Evolutionary conservation across 352 stramenopile species (phyloP).

Genomic region (Lagenidium sp.): DNA sequence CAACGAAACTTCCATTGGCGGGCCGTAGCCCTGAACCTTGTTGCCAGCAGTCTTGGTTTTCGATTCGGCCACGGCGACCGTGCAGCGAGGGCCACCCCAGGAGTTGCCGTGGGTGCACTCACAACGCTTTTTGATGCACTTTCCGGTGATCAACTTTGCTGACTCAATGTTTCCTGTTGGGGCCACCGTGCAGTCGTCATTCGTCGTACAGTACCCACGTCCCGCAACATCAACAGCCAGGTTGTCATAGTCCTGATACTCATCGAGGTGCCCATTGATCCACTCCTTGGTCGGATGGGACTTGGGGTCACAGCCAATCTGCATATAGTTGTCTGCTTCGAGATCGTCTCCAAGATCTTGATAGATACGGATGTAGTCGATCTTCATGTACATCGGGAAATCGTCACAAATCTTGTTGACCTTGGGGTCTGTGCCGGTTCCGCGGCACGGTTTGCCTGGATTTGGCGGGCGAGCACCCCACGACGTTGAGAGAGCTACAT

Average conservation of each 20-base stretch:
- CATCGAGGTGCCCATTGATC: slow-evolving; percentile 25
- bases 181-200: slow-evolving; percentile 24
- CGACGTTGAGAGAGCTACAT: slow-evolving; percentile 86
- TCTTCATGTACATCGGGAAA: slow-evolving; percentile 31
- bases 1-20: slow-evolving; percentile 9
- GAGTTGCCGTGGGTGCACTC: slow-evolving; percentile 21
- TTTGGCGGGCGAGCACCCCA: slow-evolving; percentile 74
- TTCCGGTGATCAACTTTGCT: slow-evolving; percentile 14
- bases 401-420: slow-evolving; percentile 34
- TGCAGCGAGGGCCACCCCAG: slow-evolving; percentile 26
- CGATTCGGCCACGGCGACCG: slow-evolving; percentile 9
- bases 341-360: slow-evolving; percentile 13
- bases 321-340: slow-evolving; percentile 29
- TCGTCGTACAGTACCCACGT: slow-evolving; percentile 11
- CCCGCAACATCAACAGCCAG: slow-evolving; percentile 14
- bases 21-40: slow-evolving; percentile 8
- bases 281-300: slow-evolving; percentile 27
- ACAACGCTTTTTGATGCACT: slow-evolving; percentile 32
- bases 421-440: slow-evolving; percentile 17
- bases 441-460: slow-evolving; percentile 28
- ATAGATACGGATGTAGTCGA: slow-evolving; percentile 23
- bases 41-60: slow-evolving; percentile 2
- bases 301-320: slow-evolving; percentile 20
- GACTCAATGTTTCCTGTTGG: slow-evolving; percentile 9
- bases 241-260: slow-evolving; percentile 27